phyloP scores from a whole-genome alignment of 1,284 basidiomycete species.

The Wolfiporia cocos region DNA sequence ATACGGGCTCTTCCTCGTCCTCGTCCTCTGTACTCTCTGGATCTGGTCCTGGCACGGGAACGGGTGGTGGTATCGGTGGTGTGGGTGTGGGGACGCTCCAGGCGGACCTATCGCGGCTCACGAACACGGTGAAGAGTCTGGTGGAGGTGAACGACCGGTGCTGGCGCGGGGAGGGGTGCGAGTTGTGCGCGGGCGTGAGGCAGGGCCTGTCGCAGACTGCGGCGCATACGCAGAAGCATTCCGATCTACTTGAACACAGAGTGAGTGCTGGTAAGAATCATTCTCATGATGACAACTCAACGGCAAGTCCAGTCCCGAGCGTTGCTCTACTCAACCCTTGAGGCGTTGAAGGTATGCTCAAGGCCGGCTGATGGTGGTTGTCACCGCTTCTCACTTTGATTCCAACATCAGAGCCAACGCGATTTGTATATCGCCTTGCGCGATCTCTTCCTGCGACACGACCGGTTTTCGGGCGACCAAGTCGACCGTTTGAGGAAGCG shows the following conservation, averaged over 20 bases:
- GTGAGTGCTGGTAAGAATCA: slow-evolving; percentile 53
- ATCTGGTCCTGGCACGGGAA: slow-evolving; percentile 14
- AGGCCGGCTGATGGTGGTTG: no score
- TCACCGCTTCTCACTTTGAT: no score
- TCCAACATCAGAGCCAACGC: slow-evolving; percentile 56
- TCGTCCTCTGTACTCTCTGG: slow-evolving; percentile 25
- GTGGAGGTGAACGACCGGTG: slow-evolving; percentile 71
- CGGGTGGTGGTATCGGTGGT: not conserved
- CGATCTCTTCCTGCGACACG: slow-evolving; percentile 80
- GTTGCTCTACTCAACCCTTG: slow-evolving; percentile 61
- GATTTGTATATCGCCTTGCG: slow-evolving; percentile 84
- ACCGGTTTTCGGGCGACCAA: slow-evolving; percentile 76
- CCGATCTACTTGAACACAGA: slow-evolving; percentile 73
- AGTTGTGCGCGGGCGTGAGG: slow-evolving; percentile 76
- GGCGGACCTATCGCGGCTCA: slow-evolving; percentile 78
- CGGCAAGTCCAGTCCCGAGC: slow-evolving; percentile 39
- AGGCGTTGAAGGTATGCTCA: slow-evolving; percentile 60
- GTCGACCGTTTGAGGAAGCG: slow-evolving; percentile 84
- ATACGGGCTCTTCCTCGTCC: slow-evolving; percentile 22
- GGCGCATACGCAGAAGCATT: slow-evolving; percentile 65
- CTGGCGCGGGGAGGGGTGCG: slow-evolving; percentile 78
- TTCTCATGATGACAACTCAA: slow-evolving; percentile 1
- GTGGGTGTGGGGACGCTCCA: slow-evolving; percentile 34
- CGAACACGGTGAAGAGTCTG: slow-evolving; percentile 75
- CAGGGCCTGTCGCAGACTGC: slow-evolving; percentile 66